phyloP scores from a whole-genome alignment of 2,329 filamentous ascomycete species.

The Talaromyces amestolkiae region DNA sequence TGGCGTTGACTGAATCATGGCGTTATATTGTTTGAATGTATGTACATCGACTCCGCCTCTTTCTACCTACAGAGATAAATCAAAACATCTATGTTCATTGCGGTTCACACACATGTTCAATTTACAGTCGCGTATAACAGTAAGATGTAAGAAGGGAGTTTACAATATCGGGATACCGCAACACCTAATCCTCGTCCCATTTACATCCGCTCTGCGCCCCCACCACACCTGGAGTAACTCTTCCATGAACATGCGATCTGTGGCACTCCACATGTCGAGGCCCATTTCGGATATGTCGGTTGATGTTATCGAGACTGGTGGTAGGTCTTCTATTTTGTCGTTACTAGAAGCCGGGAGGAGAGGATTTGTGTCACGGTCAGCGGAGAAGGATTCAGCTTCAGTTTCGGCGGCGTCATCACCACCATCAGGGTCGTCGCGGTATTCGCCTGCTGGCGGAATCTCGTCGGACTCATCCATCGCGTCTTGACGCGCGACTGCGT shows the following conservation, averaged over 20 bases:
- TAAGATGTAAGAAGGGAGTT: background rate
- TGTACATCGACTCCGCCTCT: background rate
- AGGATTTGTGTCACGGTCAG: slow-evolving; percentile 30
- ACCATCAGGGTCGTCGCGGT: slow-evolving; percentile 23
- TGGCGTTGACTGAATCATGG: background rate
- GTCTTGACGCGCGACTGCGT: slow-evolving; percentile 44
- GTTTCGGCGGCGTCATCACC: slow-evolving; percentile 18
- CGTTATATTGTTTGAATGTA: slow-evolving; percentile 3
- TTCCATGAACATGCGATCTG: slow-evolving; percentile 47
- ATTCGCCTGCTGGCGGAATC: slow-evolving; percentile 20
- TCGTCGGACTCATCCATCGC: slow-evolving; percentile 22
- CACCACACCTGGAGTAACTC: slow-evolving; percentile 49
- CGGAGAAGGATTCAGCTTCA: slow-evolving; percentile 22
- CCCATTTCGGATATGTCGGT: slow-evolving; percentile 51
- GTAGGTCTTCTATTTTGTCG: background rate
- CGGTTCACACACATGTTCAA: background rate
- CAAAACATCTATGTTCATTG: background rate
- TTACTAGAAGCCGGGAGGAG: slow-evolving; percentile 22
- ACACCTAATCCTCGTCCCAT: slow-evolving; percentile 45
- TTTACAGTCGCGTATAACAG: background rate
- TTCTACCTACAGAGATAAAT: background rate
- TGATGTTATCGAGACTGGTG: slow-evolving; percentile 38
- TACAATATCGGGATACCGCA: slow-evolving; percentile 49
- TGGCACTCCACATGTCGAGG: slow-evolving; percentile 49
- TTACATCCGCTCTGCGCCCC: slow-evolving; percentile 43